Evolutionary conservation across 176 grass and related monocot genomes (phyloP), one percentile per base, ranked within the genome.

Genomic region (Alloteropsis semialata): DNA sequence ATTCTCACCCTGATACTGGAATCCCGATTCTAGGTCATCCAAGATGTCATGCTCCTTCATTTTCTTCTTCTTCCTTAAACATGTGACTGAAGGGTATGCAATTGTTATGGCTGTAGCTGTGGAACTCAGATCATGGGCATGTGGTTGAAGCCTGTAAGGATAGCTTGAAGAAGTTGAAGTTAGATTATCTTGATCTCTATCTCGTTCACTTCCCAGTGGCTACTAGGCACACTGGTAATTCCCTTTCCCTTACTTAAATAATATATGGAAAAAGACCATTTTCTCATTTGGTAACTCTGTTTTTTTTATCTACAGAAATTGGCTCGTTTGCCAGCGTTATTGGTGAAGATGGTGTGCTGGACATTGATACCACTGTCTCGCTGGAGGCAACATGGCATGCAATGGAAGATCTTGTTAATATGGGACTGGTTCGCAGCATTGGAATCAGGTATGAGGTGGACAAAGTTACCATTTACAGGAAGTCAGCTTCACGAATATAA

Each of bases 351-450:
- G 92, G 95, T 57, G 88, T 98, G 77, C 86, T 98, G 24, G 95
- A 98, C 72, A 98, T 98, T 43, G 92, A 98, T 85, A 93, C 88
- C 46, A 94, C 90, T 54, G 89, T 97, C 82, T 88, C 96, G 63
- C 34, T 98, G 28, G 96, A 98, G 85, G 90, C 96, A 43, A 98
- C 92, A 18, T 98, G 96, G 96, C 96, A 91, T 90, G 88, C 92
- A 16, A 95, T 98, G 92, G 96, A 98, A 76, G 90, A 95, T 56
- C 96, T 98, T 89, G 96, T 95, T 83, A 84, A 91, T 9, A 76
- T 76, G 82, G 88, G 90, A 82, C 59, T 98, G 49, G 96, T 88
- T 41, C 86, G 79, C 27, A 93, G 88, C 78, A 98, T 98, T 44
- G 92, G 96, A 41, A 95, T 98, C 56, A 95, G 96, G 96, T 95